These are phyloP conservation scores for Tulasnella sp. DNA, from an alignment of 768 basidiomycete species.

Conservation along the genomic window DNA sequence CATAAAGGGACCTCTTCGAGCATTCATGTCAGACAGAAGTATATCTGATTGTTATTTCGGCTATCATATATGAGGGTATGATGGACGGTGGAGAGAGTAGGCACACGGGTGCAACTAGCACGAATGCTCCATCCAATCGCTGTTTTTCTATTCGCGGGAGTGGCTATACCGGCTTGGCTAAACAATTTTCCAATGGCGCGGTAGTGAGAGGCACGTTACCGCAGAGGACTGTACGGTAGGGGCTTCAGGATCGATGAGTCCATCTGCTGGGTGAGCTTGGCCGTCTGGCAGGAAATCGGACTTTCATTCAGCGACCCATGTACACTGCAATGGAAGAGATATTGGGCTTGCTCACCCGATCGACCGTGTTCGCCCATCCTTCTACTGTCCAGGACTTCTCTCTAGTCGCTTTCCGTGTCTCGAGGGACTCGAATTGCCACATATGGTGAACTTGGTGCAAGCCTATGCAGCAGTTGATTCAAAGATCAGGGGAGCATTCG, in stretches of 20 bases:
- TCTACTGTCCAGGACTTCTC: slow-evolving; percentile 91
- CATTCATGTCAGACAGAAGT: too few relatives aligned
- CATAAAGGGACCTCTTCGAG: too few relatives aligned
- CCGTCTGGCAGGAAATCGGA: slow-evolving; percentile 47
- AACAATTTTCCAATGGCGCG: too few relatives aligned
- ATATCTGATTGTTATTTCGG: too few relatives aligned
- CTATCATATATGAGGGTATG: too few relatives aligned
- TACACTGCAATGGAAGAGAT: neutral
- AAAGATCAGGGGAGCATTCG: slow-evolving; percentile 27
- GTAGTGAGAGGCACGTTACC: too few relatives aligned
- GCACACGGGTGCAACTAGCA: too few relatives aligned
- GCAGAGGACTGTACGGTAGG: slow-evolving; percentile 73
- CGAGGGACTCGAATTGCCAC: slow-evolving; percentile 77
- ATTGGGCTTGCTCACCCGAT: slow-evolving; percentile 46
- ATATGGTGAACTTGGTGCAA: slow-evolving; percentile 73
- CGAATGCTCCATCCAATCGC: too few relatives aligned
- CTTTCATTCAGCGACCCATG: neutral
- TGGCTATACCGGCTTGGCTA: too few relatives aligned
- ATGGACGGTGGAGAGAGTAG: too few relatives aligned
- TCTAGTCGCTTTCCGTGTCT: slow-evolving; percentile 69
- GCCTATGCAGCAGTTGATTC: slow-evolving; percentile 24
- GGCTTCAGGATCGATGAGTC: slow-evolving; percentile 74
- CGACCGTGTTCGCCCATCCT: slow-evolving; percentile 91
- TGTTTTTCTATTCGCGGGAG: too few relatives aligned
- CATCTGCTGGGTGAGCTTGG: slow-evolving; percentile 78